These are phyloP conservation scores for Talaromyces sp. DNA, from an alignment of 2,329 filamentous ascomycete genomes.

Conservation along the genomic window DNA sequence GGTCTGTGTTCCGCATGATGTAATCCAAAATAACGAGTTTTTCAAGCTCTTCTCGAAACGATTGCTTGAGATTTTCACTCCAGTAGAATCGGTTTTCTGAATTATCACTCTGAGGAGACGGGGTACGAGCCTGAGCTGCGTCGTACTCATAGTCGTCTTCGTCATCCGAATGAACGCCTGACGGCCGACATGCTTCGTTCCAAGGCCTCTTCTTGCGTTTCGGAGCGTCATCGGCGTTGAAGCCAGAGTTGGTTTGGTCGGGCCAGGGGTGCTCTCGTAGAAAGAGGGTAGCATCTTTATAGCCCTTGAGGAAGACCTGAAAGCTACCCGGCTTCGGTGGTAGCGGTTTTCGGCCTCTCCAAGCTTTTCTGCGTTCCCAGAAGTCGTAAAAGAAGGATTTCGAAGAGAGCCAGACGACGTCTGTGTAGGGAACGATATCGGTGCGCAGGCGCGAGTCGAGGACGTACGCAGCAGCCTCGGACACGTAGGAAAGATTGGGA, in stretches of 20 bases:
- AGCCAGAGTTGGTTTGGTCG: conserved; percentile 70
- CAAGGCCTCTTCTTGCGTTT: conserved; percentile 67
- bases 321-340: conserved; percentile 93
- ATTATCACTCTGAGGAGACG: conserved; percentile 43
- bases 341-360: conserved; percentile 78
- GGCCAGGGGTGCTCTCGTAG: conserved; percentile 95
- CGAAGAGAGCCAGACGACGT: conserved; percentile 88
- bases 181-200: conserved; percentile 77
- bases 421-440: conserved; percentile 91
- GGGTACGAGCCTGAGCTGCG: conserved; percentile 32
- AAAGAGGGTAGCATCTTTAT: conserved; percentile 95
- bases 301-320: conserved; percentile 94
- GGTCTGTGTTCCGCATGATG: conserved; percentile 97
- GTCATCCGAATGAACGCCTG: conserved; percentile 54
- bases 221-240: conserved; percentile 63
- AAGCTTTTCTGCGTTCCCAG: conserved; percentile 86
- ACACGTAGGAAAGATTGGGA: conserved; percentile 95
- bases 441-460: conserved; percentile 87
- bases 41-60: conserved; percentile 90
- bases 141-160: conserved; percentile 56
- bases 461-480: conserved; percentile 93
- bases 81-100: conserved; percentile 63
- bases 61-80: conserved; percentile 83
- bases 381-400: conserved; percentile 98
- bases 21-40: conserved; percentile 97